phyloP scores from a whole-genome alignment of 176 grass and related monocot species.

The Neostapfia colusana region DNA sequence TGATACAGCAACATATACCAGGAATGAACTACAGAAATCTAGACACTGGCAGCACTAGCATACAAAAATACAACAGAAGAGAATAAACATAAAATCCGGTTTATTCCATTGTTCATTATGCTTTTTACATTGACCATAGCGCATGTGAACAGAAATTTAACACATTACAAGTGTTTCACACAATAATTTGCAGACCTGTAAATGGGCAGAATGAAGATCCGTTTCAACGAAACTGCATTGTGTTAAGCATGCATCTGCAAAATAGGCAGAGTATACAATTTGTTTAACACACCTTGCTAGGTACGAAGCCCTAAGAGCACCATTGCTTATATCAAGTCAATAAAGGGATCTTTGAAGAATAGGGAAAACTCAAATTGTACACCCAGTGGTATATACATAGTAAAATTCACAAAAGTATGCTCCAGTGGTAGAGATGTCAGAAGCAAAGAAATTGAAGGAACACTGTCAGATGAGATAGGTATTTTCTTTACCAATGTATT shows the following conservation, averaged over 20 bases:
- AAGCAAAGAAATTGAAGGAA: slow-evolving; percentile 18
- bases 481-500: not conserved
- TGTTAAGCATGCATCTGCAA: slow-evolving; percentile 73
- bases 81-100: too few relatives aligned
- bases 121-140: not conserved
- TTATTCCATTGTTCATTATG: too few relatives aligned
- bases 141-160: slow-evolving; percentile 16
- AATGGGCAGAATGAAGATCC: slow-evolving; percentile 82
- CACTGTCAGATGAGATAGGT: not conserved
- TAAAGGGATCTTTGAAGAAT: not conserved
- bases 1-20: slow-evolving; percentile 3
- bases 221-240: slow-evolving; percentile 69
- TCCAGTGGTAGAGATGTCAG: not conserved
- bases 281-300: slow-evolving; percentile 21
- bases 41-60: slow-evolving; percentile 8
- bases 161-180: slow-evolving; percentile 24
- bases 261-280: slow-evolving; percentile 8
- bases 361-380: not conserved
- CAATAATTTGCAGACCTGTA: slow-evolving; percentile 60
- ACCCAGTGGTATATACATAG: not conserved
- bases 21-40: slow-evolving; percentile 11
- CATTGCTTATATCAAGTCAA: slow-evolving; percentile 7
- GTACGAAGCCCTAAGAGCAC: not conserved
- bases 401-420: slow-evolving; percentile 19
- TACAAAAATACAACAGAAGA: not conserved